Evolutionary conservation across 108 stramenopile species (phyloP).

Genomic region (Conticribra weissflogii): DNA sequence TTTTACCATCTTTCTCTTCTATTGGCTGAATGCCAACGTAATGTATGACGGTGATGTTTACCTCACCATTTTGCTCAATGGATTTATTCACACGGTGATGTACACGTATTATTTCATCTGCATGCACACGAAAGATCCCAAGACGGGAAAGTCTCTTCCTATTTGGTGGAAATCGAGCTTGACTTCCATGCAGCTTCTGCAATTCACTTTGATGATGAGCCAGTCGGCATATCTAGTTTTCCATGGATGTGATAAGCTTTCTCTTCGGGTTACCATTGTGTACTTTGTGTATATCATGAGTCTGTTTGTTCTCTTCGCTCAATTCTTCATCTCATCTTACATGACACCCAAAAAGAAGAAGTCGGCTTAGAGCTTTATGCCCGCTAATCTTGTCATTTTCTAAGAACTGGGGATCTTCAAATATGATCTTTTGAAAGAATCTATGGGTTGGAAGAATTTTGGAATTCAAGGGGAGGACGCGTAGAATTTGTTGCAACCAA

Average conservation of each 20-base stretch:
- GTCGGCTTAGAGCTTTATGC: conserved; percentile 35
- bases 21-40: conserved; percentile 95
- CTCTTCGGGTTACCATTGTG: conserved; percentile 66
- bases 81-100: conserved; percentile 99
- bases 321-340: conserved; percentile 96
- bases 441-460: no score
- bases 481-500: no score
- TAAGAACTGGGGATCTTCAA: no score
- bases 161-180: conserved; percentile 98
- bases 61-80: conserved; percentile 95
- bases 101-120: conserved; percentile 99
- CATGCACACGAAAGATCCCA: conserved; percentile 94
- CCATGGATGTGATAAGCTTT: conserved; percentile 66
- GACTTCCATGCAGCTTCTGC: conserved; percentile 94
- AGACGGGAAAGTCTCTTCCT: conserved; percentile 89
- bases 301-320: conserved; percentile 94
- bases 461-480: no score
- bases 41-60: conserved; percentile 97
- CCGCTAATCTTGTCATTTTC: no score
- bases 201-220: conserved; percentile 97
- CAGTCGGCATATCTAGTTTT: conserved; percentile 89
- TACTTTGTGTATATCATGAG: conserved; percentile 97
- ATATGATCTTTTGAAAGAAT: no score
- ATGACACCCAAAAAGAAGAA: conserved; percentile 87
- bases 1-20: conserved; percentile 97